Percentiles rank a stretch among this genome's conserved stretches.
Conservation (phyloP, 2,329 filamentous ascomycete species). For the Penicillium vulpinum region DNA sequence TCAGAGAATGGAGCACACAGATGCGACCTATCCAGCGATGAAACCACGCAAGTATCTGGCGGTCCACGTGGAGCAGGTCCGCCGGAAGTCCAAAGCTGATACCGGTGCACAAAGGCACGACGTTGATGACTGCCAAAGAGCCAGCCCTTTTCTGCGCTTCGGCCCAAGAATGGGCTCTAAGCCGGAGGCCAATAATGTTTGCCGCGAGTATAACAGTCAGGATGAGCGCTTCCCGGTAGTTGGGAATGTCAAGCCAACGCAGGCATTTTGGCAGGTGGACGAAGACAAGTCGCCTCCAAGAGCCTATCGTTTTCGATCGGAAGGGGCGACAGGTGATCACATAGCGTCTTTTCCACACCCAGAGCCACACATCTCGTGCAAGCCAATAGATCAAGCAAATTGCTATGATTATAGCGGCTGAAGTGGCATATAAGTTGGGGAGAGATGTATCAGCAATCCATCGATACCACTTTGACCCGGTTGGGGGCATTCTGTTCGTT, state of each 20-base stretch:
- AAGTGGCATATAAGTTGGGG: neutral
- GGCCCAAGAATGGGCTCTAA: neutral
- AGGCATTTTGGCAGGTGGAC: neutral
- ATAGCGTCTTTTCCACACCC: neutral
- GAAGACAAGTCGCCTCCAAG: neutral
- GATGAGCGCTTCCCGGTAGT: neutral
- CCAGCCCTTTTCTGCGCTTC: neutral
- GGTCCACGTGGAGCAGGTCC: neutral
- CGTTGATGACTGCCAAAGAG: neutral
- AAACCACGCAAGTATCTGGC: neutral
- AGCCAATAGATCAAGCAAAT: neutral
- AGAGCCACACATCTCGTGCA: neutral
- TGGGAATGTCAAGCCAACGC: neutral
- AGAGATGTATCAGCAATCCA: neutral
- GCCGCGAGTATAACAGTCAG: neutral
- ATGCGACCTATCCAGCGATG: neutral
- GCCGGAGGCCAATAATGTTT: neutral
- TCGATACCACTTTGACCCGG: neutral
- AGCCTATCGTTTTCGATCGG: neutral
- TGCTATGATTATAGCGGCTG: neutral
- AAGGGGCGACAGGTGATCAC: neutral
- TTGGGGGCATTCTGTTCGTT: neutral
- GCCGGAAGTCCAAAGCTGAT: neutral
- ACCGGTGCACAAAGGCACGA: neutral
- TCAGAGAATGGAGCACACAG: neutral